Evolutionary conservation across 2,329 filamentous ascomycete species (phyloP).

Genomic region (Fusarium sp.): DNA sequence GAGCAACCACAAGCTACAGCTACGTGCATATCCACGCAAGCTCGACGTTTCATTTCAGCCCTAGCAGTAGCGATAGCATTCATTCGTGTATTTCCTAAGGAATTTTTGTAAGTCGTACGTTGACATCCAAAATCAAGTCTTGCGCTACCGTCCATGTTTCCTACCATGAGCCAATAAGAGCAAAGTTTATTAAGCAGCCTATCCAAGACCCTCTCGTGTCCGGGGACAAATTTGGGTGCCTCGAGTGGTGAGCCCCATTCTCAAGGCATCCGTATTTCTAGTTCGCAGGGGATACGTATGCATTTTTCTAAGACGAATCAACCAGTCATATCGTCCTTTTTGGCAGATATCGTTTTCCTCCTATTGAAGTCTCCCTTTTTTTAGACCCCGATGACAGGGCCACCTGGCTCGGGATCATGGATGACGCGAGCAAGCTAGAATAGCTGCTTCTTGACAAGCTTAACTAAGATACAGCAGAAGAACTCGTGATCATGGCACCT

Average conservation of each 20-base stretch:
- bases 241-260: slow-evolving; percentile 32
- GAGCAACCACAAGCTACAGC: slow-evolving; percentile 13
- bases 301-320: slow-evolving; percentile 14
- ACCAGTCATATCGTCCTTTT: slow-evolving; percentile 1
- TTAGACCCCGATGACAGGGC: slow-evolving; percentile 1
- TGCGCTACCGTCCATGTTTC: slow-evolving; percentile 14
- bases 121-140: slow-evolving; percentile 11
- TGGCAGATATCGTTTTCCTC: background rate
- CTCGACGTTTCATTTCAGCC: slow-evolving; percentile 38
- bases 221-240: slow-evolving; percentile 37
- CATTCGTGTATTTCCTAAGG: slow-evolving; percentile 8
- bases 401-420: slow-evolving; percentile 11
- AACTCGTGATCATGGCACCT: slow-evolving; percentile 24
- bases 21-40: slow-evolving; percentile 45
- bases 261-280: slow-evolving; percentile 51
- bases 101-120: slow-evolving; percentile 17
- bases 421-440: slow-evolving; percentile 9
- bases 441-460: slow-evolving; percentile 27
- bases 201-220: slow-evolving; percentile 27
- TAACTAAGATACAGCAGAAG: slow-evolving; percentile 3
- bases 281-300: slow-evolving; percentile 44
- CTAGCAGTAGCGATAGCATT: slow-evolving; percentile 12
- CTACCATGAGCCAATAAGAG: slow-evolving; percentile 42
- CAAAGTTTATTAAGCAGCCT: slow-evolving; percentile 50
- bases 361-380: background rate